phyloP scores from a whole-genome alignment of 305 asterid genomes.

The Ilex paraguariensis region DNA sequence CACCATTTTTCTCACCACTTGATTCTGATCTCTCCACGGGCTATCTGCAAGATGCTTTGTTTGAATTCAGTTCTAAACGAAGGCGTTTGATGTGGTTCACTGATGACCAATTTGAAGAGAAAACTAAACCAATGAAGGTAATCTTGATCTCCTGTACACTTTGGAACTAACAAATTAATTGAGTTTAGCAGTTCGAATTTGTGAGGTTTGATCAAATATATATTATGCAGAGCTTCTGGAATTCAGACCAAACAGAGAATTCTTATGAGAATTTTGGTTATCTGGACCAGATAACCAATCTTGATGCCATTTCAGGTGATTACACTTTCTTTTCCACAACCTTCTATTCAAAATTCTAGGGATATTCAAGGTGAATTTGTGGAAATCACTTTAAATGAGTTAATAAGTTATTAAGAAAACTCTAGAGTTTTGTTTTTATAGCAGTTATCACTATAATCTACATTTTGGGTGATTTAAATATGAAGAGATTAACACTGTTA shows the following conservation, averaged over 20 bases:
- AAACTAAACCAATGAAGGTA: constrained; percentile 20
- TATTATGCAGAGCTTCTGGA: constrained; percentile 33
- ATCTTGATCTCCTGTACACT: neutral
- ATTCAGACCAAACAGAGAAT: constrained; percentile 30
- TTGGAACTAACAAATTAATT: neutral
- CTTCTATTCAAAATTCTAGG: too few relatives aligned
- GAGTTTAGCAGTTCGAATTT: neutral
- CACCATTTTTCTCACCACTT: constrained; percentile 22
- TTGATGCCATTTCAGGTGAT: constrained; percentile 45
- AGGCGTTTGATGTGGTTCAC: constrained; percentile 37
- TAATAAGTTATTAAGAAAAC: too few relatives aligned
- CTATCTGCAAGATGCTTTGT: constrained; percentile 78
- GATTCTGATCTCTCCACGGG: constrained; percentile 58
- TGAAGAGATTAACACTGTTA: too few relatives aligned
- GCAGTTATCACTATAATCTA: too few relatives aligned
- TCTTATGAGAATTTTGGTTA: constrained; percentile 31
- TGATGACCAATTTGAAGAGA: constrained; percentile 13
- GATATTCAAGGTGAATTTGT: too few relatives aligned
- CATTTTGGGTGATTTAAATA: too few relatives aligned
- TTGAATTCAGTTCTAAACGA: constrained; percentile 65
- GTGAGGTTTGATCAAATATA: too few relatives aligned
- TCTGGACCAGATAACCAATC: constrained; percentile 30
- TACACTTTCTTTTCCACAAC: neutral
- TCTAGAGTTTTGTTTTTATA: too few relatives aligned
- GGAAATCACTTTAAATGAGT: too few relatives aligned